Conservation (phyloP, 495 filamentous ascomycete genomes). For the Aspergillus coremiiformis region DNA sequence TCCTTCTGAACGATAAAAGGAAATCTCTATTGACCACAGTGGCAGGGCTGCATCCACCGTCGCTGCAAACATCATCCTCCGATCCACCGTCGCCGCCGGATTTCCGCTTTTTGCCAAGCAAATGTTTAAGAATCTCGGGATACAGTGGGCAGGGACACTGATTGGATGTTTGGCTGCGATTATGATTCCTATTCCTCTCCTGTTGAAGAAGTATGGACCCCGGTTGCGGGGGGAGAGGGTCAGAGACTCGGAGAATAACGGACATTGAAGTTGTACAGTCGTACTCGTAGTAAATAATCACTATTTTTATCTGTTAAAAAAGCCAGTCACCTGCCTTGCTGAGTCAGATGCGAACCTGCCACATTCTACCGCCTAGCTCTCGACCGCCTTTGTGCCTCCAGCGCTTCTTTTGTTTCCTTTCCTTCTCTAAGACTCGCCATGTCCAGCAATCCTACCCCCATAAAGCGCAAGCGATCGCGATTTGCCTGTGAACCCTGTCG, state of each 20-base stretch:
- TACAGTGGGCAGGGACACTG: constrained; percentile 66
- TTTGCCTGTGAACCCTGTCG: constrained; percentile 44
- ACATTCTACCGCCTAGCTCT: neutral
- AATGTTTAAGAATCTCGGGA: constrained; percentile 65
- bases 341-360: too few relatives aligned
- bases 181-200: constrained; percentile 65
- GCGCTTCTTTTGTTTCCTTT: neutral
- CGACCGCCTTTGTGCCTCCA: neutral
- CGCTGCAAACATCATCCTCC: constrained; percentile 74
- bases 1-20: neutral
- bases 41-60: constrained; percentile 64
- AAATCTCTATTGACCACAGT: neutral
- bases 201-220: constrained; percentile 55
- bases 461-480: constrained; percentile 28
- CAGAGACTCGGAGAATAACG: neutral
- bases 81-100: constrained; percentile 59
- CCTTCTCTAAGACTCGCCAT: neutral
- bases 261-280: neutral
- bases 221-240: constrained; percentile 46
- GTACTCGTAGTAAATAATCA: too few relatives aligned
- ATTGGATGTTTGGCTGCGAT: constrained; percentile 59
- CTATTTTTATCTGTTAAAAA: too few relatives aligned
- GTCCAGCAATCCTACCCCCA: neutral
- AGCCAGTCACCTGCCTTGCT: too few relatives aligned
- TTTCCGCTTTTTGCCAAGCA: constrained; percentile 72